Conservation (phyloP, 768 basidiomycete genomes). For the Mycena olivaceomarginata region DNA sequence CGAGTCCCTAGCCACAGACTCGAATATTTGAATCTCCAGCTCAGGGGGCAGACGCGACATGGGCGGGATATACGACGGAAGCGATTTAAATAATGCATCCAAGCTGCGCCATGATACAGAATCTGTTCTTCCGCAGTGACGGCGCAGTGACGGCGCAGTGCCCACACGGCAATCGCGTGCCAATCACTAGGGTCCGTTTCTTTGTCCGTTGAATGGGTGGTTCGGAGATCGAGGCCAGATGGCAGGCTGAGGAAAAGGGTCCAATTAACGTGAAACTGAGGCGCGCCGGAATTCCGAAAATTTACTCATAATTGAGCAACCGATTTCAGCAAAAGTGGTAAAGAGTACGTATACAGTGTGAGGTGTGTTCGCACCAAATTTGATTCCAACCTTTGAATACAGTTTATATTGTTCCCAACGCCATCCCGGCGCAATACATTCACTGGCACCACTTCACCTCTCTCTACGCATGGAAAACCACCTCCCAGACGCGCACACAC, state of each 20-base stretch:
- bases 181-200: no score
- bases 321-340: no score
- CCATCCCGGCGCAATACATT: slow-evolving; percentile 14
- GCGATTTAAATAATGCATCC: neutral
- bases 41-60: slow-evolving; percentile 1
- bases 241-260: no score
- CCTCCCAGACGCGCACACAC: slow-evolving; percentile 83
- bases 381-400: slow-evolving; percentile 15
- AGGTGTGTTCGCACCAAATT: neutral
- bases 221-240: no score
- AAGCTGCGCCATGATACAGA: neutral
- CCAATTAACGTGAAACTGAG: no score
- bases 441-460: neutral
- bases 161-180: no score
- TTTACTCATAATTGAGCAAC: no score
- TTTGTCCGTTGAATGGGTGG: no score
- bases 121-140: no score
- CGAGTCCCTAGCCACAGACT: neutral
- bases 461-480: slow-evolving; percentile 31
- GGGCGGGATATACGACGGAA: neutral
- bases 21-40: slow-evolving; percentile 11
- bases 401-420: slow-evolving; percentile 20
- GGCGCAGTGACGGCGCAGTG: no score
- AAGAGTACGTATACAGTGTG: no score
- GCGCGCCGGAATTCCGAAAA: no score